Evolutionary conservation across 2,329 filamentous ascomycete species (phyloP).

Genomic region (Pseudocercospora fijiensis): DNA sequence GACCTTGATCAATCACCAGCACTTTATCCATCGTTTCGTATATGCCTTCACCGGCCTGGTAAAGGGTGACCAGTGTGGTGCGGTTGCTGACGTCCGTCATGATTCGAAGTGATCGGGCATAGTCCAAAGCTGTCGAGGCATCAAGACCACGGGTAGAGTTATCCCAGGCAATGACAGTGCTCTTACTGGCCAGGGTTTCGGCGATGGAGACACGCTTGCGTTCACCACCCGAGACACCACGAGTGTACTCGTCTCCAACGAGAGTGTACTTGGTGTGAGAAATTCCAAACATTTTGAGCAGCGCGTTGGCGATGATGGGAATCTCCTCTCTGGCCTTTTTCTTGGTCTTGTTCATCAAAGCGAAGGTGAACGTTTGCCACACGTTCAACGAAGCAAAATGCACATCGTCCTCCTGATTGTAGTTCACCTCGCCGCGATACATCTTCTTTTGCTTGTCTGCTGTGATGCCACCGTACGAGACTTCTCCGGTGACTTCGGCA

Average conservation of each 20-base stretch:
- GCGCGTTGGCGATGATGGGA: conserved; percentile 65
- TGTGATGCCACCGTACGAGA: conserved; percentile 70
- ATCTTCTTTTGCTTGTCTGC: conserved; percentile 65
- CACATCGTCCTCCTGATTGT: conserved; percentile 73
- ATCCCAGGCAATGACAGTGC: conserved; percentile 74
- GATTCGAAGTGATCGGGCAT: conserved; percentile 71
- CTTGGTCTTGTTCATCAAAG: conserved; percentile 71
- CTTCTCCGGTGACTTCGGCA: conserved; percentile 65
- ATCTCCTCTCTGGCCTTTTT: conserved; percentile 64
- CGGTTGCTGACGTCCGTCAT: conserved; percentile 75
- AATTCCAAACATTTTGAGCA: conserved; percentile 78
- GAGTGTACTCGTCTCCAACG: conserved; percentile 70
- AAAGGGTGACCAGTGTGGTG: conserved; percentile 69
- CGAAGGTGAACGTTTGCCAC: conserved; percentile 74
- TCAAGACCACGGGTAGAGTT: conserved; percentile 80
- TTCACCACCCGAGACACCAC: conserved; percentile 77
- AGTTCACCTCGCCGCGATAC: conserved; percentile 74
- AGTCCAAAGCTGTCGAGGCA: conserved; percentile 75
- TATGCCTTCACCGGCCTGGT: conserved; percentile 69
- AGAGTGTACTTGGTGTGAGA: conserved; percentile 70
- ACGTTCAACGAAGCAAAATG: conserved; percentile 74
- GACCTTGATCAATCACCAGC: conserved; percentile 70
- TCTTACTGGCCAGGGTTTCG: conserved; percentile 72
- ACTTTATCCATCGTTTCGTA: conserved; percentile 79
- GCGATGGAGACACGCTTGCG: conserved; percentile 77